A percentile compares a stretch with the other conserved stretches of the same genome.
Conservation (phyloP, 2,329 filamentous ascomycete species). For the Thielaviopsis punctulata region DNA sequence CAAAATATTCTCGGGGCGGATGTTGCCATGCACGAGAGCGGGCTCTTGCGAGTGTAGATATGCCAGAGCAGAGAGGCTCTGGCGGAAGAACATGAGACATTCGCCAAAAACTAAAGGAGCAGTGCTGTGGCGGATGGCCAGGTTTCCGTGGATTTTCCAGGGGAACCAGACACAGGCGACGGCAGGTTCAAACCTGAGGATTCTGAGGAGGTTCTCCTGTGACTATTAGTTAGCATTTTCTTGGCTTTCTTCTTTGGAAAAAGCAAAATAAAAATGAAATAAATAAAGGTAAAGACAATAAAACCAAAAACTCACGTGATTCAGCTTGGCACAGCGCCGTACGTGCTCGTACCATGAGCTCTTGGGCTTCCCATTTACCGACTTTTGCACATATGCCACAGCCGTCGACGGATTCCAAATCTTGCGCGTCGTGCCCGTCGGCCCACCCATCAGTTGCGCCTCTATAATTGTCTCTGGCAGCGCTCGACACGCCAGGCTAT, state of each 20-base stretch:
- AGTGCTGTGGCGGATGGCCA: background rate
- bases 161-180: background rate
- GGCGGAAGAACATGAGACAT: background rate
- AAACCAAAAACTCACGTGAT: constrained; percentile 2
- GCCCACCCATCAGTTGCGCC: background rate
- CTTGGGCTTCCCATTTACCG: background rate
- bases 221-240: background rate
- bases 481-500: background rate
- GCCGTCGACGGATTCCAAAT: constrained; percentile 1
- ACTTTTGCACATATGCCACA: background rate
- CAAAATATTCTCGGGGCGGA: constrained; percentile 4
- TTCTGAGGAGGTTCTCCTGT: background rate
- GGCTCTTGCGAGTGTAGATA: background rate
- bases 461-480: background rate
- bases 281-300: background rate
- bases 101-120: background rate
- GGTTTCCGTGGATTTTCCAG: background rate
- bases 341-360: background rate
- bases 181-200: background rate
- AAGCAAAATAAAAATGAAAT: background rate
- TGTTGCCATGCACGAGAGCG: background rate
- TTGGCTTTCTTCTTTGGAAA: background rate
- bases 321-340: background rate
- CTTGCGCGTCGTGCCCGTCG: constrained; percentile 1
- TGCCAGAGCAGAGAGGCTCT: background rate